phyloP scores from a whole-genome alignment of 257 asterid species.

The Fraxinus americana region DNA sequence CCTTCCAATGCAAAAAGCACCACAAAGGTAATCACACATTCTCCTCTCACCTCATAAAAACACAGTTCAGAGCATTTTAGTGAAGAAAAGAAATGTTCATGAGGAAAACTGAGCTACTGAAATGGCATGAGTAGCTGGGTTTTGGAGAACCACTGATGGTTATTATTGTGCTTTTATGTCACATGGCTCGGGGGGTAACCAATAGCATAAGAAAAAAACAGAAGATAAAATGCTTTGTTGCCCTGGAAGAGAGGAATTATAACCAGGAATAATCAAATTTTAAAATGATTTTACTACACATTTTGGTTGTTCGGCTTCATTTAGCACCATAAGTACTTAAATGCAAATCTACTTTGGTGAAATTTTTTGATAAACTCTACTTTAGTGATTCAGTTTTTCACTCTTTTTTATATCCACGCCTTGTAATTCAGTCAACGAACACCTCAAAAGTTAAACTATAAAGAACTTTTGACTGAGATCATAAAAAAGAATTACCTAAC shows the following conservation, averaged over 20 bases:
- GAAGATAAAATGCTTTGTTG: not conserved
- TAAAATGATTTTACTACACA: not conserved
- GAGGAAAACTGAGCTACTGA: not conserved
- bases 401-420: not conserved
- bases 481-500: not conserved
- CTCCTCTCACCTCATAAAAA: not conserved
- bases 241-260: not conserved
- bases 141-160: not conserved
- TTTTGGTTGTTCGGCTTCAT: not conserved
- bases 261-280: not conserved
- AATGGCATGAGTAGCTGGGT: not conserved
- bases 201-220: not conserved
- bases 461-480: not conserved
- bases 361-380: not conserved
- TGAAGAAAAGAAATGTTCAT: not conserved
- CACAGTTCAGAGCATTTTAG: not conserved
- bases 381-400: slow-evolving; percentile 4
- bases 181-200: not conserved
- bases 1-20: not conserved
- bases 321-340: not conserved
- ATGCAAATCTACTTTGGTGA: not conserved
- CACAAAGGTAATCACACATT: not conserved
- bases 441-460: not conserved
- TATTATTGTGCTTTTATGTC: not conserved
- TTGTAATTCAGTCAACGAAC: not conserved